These are phyloP conservation scores for Comarum palustre DNA, from an alignment of 306 rosid species.

Conservation along the genomic window DNA sequence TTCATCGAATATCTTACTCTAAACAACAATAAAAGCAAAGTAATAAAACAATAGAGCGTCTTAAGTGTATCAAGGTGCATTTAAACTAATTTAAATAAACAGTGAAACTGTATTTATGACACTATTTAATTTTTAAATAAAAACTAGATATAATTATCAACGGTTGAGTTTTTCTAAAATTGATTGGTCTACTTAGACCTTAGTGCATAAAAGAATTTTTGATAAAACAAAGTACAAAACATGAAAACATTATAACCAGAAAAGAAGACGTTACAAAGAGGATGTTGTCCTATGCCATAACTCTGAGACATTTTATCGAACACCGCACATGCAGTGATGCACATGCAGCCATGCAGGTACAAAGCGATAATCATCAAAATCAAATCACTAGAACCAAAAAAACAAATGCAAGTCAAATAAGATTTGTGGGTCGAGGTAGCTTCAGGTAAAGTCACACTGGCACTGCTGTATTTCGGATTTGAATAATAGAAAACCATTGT, in stretches of 20 bases:
- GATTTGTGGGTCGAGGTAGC: not conserved
- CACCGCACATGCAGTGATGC: not conserved
- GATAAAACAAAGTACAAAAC: no score
- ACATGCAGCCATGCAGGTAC: not conserved
- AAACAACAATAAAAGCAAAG: not conserved
- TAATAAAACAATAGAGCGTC: no score
- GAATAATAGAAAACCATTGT: slow-evolving; percentile 4
- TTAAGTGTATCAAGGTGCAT: no score
- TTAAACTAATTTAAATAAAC: no score
- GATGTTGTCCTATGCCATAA: not conserved
- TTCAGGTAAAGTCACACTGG: not conserved
- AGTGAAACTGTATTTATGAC: no score
- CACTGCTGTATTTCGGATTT: slow-evolving; percentile 2
- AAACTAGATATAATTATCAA: no score
- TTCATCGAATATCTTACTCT: not conserved
- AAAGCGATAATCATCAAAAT: not conserved
- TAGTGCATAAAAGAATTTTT: no score
- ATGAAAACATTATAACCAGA: not conserved
- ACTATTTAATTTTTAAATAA: no score
- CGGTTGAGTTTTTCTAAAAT: no score
- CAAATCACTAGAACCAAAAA: not conserved
- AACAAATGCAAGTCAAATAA: not conserved
- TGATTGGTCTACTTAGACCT: no score
- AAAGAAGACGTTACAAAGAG: not conserved
- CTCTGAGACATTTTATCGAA: not conserved